Evolutionary conservation across 2,329 filamentous ascomycete genomes (phyloP), one percentile per base, ranked within the genome.

Genomic region (Lachnellula willkommii): DNA sequence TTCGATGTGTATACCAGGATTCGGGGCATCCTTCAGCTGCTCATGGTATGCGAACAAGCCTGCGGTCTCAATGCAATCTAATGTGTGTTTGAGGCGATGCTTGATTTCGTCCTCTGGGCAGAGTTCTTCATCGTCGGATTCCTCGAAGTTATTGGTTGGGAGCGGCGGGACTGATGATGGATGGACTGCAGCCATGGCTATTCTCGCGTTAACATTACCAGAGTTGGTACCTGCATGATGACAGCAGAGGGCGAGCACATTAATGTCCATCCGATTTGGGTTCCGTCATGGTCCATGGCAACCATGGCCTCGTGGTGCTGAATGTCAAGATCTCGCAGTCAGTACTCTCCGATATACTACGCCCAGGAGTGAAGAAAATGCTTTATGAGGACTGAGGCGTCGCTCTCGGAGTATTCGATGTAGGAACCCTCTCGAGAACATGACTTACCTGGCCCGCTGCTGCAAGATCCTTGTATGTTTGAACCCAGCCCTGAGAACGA

Each of bases 201-300:
- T 37, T 37, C 15, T 37, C 22, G 22, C 22, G 1, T 24, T 24
- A 24, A 24, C 22, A 24, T 24, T 24, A 24, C 4, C 22, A 24
- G 22, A 24, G 22, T 24, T 24, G 22, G 22, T 24, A 24, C 22
- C 22, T 24, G 22, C 22, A 71, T 59, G 9, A 73, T 50, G 1
- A 66, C 52, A 3, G 68, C 67, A 3, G 67, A 63, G 1, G 69
- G 66, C 11, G 68, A 64, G 15, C 74, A 68, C 74, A 77, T 77
- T 11, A 77, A 58, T 2, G 74, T 74, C 75, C 74, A 77, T 15
- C 71, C 75, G 8, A 75, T 65, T 57, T 76, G 74, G 3, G 67
- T 66, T 3, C 70, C 71, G 1, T 56, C 60, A 4, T 66, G 55
- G 43, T 74, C 69, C 42, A 74, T 73, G 1, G 73, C 74, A 2